Base-by-base conservation (phyloP, 345 rosid species). In the Populus alba region DNA sequence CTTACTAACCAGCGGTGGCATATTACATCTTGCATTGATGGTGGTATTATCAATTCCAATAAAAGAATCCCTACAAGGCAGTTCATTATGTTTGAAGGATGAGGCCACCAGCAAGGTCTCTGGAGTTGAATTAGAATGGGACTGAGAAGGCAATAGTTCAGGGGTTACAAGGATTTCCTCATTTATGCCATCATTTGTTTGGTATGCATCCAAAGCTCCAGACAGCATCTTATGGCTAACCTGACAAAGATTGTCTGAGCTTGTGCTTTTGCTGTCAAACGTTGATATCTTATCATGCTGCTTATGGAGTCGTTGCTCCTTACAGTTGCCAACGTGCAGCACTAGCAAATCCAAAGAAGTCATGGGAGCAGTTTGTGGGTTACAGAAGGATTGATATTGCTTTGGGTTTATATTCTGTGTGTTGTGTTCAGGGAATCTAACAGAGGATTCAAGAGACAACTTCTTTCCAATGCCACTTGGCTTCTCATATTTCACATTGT, bases 381-480 rank as follows among this genome's bases (percentile, higher is more conserved):
- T 49, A 20, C 9, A 5, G 70, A 47, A 31, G 11, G 85, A 51
- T 10, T 37, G 77, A 41, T 71, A 75, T 12, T 75, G 66, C 71
- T 82, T 79, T 33, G 75, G 72, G 27, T 77, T 76, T 53, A 66
- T 47, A 43, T 59, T 59, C 65, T 84, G 81, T 66, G 53, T 77
- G 67, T 49, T 74, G 65, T 7, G 74, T 79, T 80, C 85, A 71
- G 75, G 81, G 63, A 55, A 74, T 25, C 71, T 79, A 83, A 59
- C 71, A 77, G 81, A 83, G 55, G 81, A 78, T 6, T 80, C 83
- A 41, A 84, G 77, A n/a, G 90, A 84, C 72, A 83, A 66, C 59
- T 81, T 87, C 81, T 76, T 71, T 84, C 84, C 80, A 25, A 67
- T 82, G 55, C 82, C 74, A 33, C 61, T 38, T 12, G 45, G 37